A percentile compares a stretch with the other conserved stretches of the same genome.
Evolutionary conservation across 2,329 filamentous ascomycete species (phyloP).

Genomic region (Cylindrodendrum hubeiense): DNA sequence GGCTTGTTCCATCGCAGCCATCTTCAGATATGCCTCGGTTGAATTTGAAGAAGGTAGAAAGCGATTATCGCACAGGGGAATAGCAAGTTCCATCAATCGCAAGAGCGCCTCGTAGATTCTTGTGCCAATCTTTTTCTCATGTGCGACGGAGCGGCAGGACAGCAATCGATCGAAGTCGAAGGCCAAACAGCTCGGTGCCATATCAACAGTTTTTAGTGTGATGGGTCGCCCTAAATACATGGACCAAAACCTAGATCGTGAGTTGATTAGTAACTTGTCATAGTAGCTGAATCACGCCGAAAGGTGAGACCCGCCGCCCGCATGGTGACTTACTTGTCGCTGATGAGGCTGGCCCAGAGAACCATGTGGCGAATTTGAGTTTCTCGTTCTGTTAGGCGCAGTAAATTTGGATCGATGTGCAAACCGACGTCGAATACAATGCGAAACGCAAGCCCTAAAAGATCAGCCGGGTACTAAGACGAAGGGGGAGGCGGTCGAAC

Average conservation of each 20-base stretch:
- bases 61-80: neutral
- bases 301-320: neutral
- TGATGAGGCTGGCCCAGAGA: neutral
- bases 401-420: neutral
- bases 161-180: neutral
- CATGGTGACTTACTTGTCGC: slow-evolving; percentile 1
- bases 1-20: neutral
- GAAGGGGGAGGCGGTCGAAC: neutral
- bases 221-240: neutral
- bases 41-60: neutral
- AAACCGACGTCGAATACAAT: neutral
- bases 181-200: neutral
- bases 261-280: neutral
- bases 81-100: neutral
- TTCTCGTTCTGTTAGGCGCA: neutral
- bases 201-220: neutral
- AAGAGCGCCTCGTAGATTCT: neutral
- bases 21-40: neutral
- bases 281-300: neutral
- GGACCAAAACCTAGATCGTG: neutral
- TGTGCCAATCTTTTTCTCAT: neutral
- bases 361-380: neutral
- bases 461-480: neutral
- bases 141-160: neutral
- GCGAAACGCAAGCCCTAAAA: neutral